Evolutionary conservation across 768 basidiomycete genomes (phyloP).

Genomic region (Udeniomyces megalosporus): DNA sequence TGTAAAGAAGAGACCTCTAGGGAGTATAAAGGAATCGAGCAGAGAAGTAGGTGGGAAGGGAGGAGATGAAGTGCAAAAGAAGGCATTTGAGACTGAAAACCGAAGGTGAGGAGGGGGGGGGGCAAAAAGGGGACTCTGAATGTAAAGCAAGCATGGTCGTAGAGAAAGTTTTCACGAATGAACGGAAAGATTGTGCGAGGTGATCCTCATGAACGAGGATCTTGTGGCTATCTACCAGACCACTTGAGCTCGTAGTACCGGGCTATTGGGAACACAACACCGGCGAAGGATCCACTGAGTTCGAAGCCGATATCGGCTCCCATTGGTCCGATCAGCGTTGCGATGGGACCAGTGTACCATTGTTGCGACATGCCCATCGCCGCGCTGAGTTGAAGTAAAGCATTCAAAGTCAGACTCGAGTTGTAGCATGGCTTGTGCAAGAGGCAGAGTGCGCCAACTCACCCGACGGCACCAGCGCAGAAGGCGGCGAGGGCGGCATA

Average conservation of each 20-base stretch:
- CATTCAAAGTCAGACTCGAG: not conserved
- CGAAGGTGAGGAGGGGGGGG: not conserved
- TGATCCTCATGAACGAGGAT: too few relatives aligned
- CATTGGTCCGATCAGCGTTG: not conserved
- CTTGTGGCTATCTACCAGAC: slow-evolving; percentile 4
- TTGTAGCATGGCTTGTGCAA: not conserved
- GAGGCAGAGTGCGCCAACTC: not conserved
- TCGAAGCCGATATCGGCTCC: slow-evolving; percentile 33
- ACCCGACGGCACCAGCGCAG: slow-evolving; percentile 31
- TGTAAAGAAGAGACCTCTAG: not conserved
- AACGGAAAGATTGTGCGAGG: not conserved
- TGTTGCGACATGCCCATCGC: slow-evolving; percentile 10
- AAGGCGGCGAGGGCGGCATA: slow-evolving; percentile 30
- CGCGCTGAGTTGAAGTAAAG: not conserved
- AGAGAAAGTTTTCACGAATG: not conserved
- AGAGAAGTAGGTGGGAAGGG: not conserved
- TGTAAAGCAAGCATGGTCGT: not conserved
- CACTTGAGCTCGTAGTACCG: slow-evolving; percentile 8
- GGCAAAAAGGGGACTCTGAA: not conserved
- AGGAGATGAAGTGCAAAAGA: not conserved
- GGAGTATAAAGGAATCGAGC: not conserved
- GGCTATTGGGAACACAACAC: slow-evolving; percentile 6
- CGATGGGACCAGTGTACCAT: slow-evolving; percentile 19
- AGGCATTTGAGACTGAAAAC: not conserved
- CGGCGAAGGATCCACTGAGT: slow-evolving; percentile 29